Evolutionary conservation across 2,329 filamentous ascomycete genomes (phyloP).

Genomic region (Dothistroma septosporum): DNA sequence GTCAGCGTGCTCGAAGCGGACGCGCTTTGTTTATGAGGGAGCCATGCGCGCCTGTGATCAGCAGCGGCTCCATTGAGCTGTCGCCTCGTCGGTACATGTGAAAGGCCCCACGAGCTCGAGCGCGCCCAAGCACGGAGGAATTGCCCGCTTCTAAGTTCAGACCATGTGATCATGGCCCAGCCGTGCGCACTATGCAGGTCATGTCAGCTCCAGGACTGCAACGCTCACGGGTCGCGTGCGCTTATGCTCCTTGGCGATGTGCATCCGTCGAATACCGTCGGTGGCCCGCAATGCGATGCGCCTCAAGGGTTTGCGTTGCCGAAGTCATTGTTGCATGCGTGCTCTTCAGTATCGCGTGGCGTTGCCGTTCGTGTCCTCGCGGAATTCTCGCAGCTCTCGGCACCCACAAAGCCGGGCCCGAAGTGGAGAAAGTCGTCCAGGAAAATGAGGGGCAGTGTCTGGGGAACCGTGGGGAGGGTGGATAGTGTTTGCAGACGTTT

Average conservation of each 20-base stretch:
- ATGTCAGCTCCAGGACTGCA: slow-evolving; percentile 5
- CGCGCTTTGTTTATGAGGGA: slow-evolving; percentile 12
- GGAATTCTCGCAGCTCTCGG: not conserved
- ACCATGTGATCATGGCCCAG: slow-evolving; percentile 6
- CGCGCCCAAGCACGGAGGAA: slow-evolving; percentile 7
- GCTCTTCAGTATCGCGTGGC: not conserved
- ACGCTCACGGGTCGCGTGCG: not conserved
- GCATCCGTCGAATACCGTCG: not conserved
- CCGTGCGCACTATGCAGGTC: not conserved
- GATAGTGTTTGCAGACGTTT: not conserved
- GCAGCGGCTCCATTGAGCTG: slow-evolving; percentile 9
- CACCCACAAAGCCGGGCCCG: not conserved
- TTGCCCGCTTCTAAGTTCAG: slow-evolving; percentile 2
- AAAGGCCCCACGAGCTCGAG: slow-evolving; percentile 11
- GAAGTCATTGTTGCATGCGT: not conserved
- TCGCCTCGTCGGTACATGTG: slow-evolving; percentile 18
- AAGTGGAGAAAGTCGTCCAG: not conserved
- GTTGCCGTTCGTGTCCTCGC: not conserved
- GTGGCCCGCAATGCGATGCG: not conserved
- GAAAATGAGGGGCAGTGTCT: not conserved
- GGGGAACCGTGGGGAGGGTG: not conserved
- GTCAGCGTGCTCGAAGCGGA: slow-evolving; percentile 7
- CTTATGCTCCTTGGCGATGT: not conserved
- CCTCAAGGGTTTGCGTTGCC: not conserved
- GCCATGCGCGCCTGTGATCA: slow-evolving; percentile 4